Percentiles rank a stretch among this genome's conserved stretches.
Conservation (phyloP, 2,329 filamentous ascomycete species). For the Monilinia polystroma region DNA sequence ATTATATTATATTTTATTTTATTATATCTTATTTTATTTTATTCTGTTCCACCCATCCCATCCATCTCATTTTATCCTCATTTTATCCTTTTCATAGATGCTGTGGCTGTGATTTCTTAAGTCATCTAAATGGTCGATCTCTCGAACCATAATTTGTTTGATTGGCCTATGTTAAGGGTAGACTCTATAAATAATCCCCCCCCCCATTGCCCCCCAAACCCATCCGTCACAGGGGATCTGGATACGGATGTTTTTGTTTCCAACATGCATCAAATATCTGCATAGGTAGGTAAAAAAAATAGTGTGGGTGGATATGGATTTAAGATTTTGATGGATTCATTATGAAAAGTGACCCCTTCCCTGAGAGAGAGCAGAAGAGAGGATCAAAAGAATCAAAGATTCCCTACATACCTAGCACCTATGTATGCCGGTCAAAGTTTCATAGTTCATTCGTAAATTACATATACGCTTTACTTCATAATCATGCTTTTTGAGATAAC, state of each 20-base stretch:
- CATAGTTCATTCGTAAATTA: too few relatives aligned
- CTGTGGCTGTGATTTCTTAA: slow-evolving; percentile 12
- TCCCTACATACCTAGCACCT: too few relatives aligned
- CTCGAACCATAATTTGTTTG: background rate
- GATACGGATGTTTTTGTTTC: slow-evolving; percentile 13
- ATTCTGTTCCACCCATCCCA: too few relatives aligned
- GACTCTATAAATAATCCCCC: background rate
- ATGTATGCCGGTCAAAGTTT: too few relatives aligned
- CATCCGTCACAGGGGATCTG: background rate
- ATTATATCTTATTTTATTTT: too few relatives aligned
- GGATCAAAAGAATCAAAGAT: too few relatives aligned
- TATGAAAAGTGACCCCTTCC: background rate
- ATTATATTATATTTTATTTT: too few relatives aligned
- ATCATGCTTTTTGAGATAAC: too few relatives aligned
- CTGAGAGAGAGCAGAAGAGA: too few relatives aligned
- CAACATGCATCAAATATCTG: slow-evolving; percentile 10
- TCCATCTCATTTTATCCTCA: too few relatives aligned
- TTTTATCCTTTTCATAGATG: background rate
- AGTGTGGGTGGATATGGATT: background rate
- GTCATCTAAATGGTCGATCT: slow-evolving; percentile 13
- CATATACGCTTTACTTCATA: too few relatives aligned
- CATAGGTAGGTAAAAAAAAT: background rate
- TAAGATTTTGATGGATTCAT: slow-evolving; percentile 1
- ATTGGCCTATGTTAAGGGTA: background rate
- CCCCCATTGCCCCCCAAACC: background rate